These are phyloP conservation scores for Ogataea haglerorum DNA, from an alignment of 805 yeast species.

Conservation along the genomic window DNA sequence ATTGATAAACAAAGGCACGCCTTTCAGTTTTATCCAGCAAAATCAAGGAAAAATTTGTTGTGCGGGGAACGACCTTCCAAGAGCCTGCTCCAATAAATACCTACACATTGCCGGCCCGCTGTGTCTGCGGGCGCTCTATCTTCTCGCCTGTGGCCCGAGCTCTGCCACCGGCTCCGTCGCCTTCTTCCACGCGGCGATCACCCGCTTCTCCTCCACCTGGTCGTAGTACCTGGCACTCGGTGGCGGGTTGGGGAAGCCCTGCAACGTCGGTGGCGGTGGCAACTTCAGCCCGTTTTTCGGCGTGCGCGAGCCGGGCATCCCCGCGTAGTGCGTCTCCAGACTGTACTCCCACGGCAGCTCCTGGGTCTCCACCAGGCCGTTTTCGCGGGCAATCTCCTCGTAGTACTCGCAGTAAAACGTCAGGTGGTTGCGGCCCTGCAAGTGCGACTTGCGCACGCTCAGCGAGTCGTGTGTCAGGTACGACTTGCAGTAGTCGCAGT, in stretches of 20 bases:
- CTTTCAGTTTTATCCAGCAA: conserved; percentile 8
- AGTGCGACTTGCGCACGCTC: conserved; percentile 79
- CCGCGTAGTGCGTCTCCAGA: conserved; percentile 33
- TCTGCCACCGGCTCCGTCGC: conserved; percentile 1
- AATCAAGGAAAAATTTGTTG: conserved; percentile 11
- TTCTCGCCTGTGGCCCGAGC: not conserved
- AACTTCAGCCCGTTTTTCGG: conserved; percentile 12
- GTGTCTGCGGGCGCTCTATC: not conserved
- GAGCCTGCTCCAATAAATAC: not conserved
- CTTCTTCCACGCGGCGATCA: conserved; percentile 6
- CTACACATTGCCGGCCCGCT: not conserved
- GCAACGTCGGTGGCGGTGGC: conserved; percentile 36
- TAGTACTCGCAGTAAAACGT: conserved; percentile 71
- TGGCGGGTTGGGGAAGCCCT: conserved; percentile 37
- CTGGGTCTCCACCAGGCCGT: conserved; percentile 16
- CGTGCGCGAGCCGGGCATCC: conserved; percentile 34
- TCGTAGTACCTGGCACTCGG: conserved; percentile 29
- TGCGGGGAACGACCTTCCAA: not conserved
- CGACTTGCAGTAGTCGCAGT: conserved; percentile 82
- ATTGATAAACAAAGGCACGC: conserved; percentile 7
- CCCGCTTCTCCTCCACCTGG: conserved; percentile 19
- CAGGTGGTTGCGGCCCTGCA: conserved; percentile 74
- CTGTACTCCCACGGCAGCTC: conserved; percentile 37
- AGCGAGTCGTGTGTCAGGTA: conserved; percentile 85
- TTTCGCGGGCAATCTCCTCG: conserved; percentile 38